Evolutionary conservation across 2,329 filamentous ascomycete species (phyloP), one percentile per base, ranked within the genome.

Genomic region (Pyricularia pennisetigena): DNA sequence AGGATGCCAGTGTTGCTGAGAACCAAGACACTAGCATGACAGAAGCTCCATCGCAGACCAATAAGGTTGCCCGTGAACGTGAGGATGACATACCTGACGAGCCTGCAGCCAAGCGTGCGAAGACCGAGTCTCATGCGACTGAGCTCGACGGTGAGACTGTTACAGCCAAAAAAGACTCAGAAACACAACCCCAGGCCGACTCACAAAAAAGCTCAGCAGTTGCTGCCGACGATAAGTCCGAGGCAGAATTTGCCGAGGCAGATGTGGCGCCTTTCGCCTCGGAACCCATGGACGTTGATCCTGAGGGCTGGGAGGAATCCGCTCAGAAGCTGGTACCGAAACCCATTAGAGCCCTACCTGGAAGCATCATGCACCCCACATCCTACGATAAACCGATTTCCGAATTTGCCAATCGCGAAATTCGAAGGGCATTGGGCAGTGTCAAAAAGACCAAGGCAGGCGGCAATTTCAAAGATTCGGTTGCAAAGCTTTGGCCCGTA

Each of bases 401-500:
- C 1, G 73, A 79, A 0, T 82, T 83, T 67, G 87, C 91, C 72
- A 83, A 82, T 68, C 86, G 85, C 67, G 88, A 88, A 72, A 82
- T 91, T 62, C 79, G 89, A 41, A 86, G 88, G 70, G 83, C 89
- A 35, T 80, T 94, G 67, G 89, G 88, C 35, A 88, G 90, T 67
- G 83, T 94, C 68, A 97, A 96, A 81, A 95, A 97, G 79, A 94
- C 92, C 64, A 93, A 94, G 76, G 87, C 89, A 69, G 92, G 94
- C 1, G 79, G 80, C 7, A 86, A 90, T 68, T 98, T 97, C 80
- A 85, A 87, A 71, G 85, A 88, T 61, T 90, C 95, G 0, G 95
- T 98, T 8, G 85, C 92, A 75, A 86, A 85, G 57, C 81, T 94
- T 28, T 92, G 90, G 78, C 85, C 97, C 59, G 83, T 81, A 30